Evolutionary conservation across 1,284 basidiomycete species (phyloP).

Genomic region (Cryptococcus sp.): DNA sequence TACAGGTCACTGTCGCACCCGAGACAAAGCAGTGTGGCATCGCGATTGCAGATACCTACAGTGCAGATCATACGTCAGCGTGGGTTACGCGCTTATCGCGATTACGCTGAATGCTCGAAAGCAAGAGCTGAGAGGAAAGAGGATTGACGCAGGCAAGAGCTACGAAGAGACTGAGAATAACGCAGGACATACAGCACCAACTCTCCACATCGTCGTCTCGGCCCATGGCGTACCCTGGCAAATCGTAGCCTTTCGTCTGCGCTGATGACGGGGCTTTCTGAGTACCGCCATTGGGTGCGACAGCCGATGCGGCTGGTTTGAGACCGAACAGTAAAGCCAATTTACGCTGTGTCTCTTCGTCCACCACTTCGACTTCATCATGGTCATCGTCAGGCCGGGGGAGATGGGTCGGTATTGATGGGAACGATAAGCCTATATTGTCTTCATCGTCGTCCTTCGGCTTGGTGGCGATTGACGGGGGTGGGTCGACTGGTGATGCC

Average conservation of each 20-base stretch:
- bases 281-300: slow-evolving; percentile 8
- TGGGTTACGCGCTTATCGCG: too few relatives aligned
- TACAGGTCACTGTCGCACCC: slow-evolving; percentile 49
- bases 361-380: slow-evolving; percentile 17
- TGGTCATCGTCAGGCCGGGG: slow-evolving; percentile 15
- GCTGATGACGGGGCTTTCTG: slow-evolving; percentile 1
- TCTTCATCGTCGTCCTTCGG: slow-evolving; percentile 1
- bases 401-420: slow-evolving; percentile 24
- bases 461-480: too few relatives aligned
- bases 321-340: slow-evolving; percentile 37
- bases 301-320: slow-evolving; percentile 17
- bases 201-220: slow-evolving; percentile 45
- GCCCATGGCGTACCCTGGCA: slow-evolving; percentile 41
- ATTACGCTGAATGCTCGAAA: background rate
- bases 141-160: background rate
- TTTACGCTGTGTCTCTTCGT: slow-evolving; percentile 21
- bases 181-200: slow-evolving; percentile 42
- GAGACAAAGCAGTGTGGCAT: slow-evolving; percentile 42
- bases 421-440: slow-evolving; percentile 19
- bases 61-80: background rate
- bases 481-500: background rate
- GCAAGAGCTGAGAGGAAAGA: background rate
- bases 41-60: slow-evolving; percentile 48
- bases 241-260: slow-evolving; percentile 19
- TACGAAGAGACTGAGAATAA: background rate